Conservation (phyloP, 2,329 filamentous ascomycete species). For the Pseudocercospora eumusae region DNA sequence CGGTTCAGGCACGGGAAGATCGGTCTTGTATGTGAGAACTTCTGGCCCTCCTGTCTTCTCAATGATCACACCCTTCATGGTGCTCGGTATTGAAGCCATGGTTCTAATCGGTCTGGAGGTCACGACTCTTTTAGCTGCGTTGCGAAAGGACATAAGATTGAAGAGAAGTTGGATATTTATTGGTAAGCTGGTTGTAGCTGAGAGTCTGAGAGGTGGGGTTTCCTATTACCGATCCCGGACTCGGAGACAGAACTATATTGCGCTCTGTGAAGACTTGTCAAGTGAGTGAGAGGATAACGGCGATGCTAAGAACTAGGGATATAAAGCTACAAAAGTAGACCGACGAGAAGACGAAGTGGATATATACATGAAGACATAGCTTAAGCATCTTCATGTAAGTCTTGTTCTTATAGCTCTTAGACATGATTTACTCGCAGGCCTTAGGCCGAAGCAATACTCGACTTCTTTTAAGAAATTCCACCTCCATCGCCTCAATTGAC, state of each 20-base stretch:
- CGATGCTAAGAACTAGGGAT: background rate
- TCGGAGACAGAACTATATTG: too few species aligned
- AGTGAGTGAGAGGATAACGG: background rate
- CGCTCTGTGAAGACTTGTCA: background rate
- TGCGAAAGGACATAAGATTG: slow-evolving; percentile 29
- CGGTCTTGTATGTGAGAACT: slow-evolving; percentile 69
- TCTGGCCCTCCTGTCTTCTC: slow-evolving; percentile 71
- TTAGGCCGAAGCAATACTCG: background rate
- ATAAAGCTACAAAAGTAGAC: background rate
- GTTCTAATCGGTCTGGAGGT: slow-evolving; percentile 20
- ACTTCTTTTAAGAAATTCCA: background rate
- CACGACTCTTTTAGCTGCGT: slow-evolving; percentile 20
- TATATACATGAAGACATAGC: background rate
- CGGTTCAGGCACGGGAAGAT: slow-evolving; percentile 69
- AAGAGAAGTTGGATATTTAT: too few species aligned
- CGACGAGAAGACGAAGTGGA: background rate
- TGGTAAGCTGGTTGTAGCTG: too few species aligned
- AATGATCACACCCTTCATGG: slow-evolving; percentile 73
- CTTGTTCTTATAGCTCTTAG: background rate
- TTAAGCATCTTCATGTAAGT: background rate
- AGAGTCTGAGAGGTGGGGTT: too few species aligned
- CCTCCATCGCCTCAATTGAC: too few species aligned
- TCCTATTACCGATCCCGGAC: too few species aligned
- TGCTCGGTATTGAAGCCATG: slow-evolving; percentile 60
- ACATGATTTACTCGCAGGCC: background rate